A percentile compares a stretch with the other conserved stretches of the same genome.
Evolutionary conservation across 2,329 filamentous ascomycete genomes (phyloP).

Genomic region (Monascus ruber): DNA sequence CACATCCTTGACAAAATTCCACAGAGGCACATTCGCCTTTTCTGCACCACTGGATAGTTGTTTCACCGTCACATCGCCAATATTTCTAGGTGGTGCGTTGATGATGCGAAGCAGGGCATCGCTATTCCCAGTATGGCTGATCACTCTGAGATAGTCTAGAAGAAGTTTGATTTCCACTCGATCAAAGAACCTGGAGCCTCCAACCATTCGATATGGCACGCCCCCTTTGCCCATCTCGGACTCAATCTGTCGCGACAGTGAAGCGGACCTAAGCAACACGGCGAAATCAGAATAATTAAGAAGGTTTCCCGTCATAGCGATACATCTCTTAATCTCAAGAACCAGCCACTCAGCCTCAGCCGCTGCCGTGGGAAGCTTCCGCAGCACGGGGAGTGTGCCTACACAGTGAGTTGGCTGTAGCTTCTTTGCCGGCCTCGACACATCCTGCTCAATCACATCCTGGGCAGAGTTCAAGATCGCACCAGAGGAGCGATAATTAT

Average conservation of each 20-base stretch:
- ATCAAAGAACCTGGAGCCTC: slow-evolving; percentile 84
- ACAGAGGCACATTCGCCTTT: slow-evolving; percentile 55
- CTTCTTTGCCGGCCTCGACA: slow-evolving; percentile 64
- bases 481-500: slow-evolving; percentile 88
- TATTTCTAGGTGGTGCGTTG: slow-evolving; percentile 68
- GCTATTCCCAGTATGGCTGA: slow-evolving; percentile 76
- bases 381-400: slow-evolving; percentile 69
- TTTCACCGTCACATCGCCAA: slow-evolving; percentile 71
- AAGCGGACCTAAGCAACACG: slow-evolving; percentile 73
- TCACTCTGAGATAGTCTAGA: slow-evolving; percentile 76
- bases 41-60: slow-evolving; percentile 67
- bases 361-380: slow-evolving; percentile 57
- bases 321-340: slow-evolving; percentile 62
- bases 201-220: slow-evolving; percentile 85
- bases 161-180: slow-evolving; percentile 77
- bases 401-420: slow-evolving; percentile 69
- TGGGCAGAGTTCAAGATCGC: slow-evolving; percentile 71
- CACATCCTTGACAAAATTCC: slow-evolving; percentile 56
- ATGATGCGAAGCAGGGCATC: slow-evolving; percentile 75
- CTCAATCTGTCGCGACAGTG: slow-evolving; percentile 77
- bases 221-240: slow-evolving; percentile 66
- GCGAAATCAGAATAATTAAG: slow-evolving; percentile 68
- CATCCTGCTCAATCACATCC: slow-evolving; percentile 83
- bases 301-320: slow-evolving; percentile 60
- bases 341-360: slow-evolving; percentile 84